Evolutionary conservation across 2,329 filamentous ascomycete species (phyloP), one percentile per base, ranked within the genome.

Genomic region (Pseudogymnoascus sp.): DNA sequence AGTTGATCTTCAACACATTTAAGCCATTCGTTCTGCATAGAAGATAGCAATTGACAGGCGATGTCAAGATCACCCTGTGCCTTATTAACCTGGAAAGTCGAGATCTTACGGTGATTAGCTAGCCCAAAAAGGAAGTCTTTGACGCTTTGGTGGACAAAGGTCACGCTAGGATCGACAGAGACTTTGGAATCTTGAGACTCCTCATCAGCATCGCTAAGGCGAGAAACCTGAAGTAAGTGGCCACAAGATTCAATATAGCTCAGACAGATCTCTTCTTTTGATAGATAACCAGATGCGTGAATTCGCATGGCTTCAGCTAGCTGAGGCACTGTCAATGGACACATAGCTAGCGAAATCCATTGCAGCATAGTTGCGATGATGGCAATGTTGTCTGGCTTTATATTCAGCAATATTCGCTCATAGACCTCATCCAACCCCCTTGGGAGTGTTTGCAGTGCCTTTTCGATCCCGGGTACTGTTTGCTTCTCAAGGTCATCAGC

Each of bases 401-500:
- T 62, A 23, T 12, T 12, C 14, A 7, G n/a, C 18, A 62, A 23
- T 33, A 62, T 62, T 31, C 61, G 16, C 10, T 31, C 33, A 40
- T 62, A 62, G 16, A 62, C 8, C 28, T 62, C 18, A 35, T 59
- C 28, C 14, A 62, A 25, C 11, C 28, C 37, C 7, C 14, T 37
- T 12, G 61, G 61, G 16, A 62, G 33, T 14, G n/a, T 35, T 18
- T 60, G 7, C 4, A 62, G 14, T 18, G 31, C 23, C 14, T 16
- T 28, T 14, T 50, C 44, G 7, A 50, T 50, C n/a, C 14, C 14
- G 12, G 23, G 6, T 16, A 50, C 44, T 16, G 44, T 50, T 25
- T 50, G 23, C 21, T 28, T 53, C 28, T 61, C 7, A 67, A 72
- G 62, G 38, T 67, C 61, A 40, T 65, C 63, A 5, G 64, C 63